phyloP scores from a whole-genome alignment of 108 stramenopile genomes.

The Pseudonitzschia delicatissima region DNA sequence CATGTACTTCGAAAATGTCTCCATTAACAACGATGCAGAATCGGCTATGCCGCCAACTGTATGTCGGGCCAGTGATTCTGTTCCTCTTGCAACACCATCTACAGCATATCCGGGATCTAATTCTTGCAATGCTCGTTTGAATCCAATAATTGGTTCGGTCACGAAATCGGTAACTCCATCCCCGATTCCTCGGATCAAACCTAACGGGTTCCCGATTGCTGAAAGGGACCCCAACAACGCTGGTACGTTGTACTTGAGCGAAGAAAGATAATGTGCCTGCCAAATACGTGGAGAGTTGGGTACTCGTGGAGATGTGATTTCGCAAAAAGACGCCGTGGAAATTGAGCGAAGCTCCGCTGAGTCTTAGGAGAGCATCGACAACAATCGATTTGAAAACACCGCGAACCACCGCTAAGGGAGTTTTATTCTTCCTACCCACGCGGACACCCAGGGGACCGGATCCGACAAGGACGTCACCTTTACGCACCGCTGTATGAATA shows the following conservation, averaged over 20 bases:
- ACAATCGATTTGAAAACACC: conserved; percentile 76
- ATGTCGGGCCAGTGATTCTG: conserved; percentile 78
- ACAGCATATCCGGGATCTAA: conserved; percentile 74
- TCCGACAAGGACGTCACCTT: conserved; percentile 68
- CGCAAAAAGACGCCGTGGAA: conserved; percentile 58
- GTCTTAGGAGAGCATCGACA: conserved; percentile 67
- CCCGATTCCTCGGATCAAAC: conserved; percentile 78
- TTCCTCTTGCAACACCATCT: conserved; percentile 86
- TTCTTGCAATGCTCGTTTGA: conserved; percentile 74
- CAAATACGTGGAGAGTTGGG: conserved; percentile 53
- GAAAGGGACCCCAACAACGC: conserved; percentile 78
- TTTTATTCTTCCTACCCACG: conserved; percentile 65
- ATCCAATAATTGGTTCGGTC: conserved; percentile 74
- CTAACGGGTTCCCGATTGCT: conserved; percentile 88
- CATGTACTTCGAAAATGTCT: conserved; percentile 80
- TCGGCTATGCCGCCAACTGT: conserved; percentile 89
- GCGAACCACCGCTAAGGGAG: conserved; percentile 56
- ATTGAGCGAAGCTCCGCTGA: conserved; percentile 64
- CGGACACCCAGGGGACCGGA: conserved; percentile 56
- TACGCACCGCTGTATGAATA: conserved; percentile 77
- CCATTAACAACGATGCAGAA: conserved; percentile 76
- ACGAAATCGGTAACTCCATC: conserved; percentile 84
- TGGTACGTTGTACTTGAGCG: conserved; percentile 75
- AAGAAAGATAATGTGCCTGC: conserved; percentile 74
- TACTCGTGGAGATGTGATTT: conserved; percentile 58